Evolutionary conservation across 2,329 filamentous ascomycete species (phyloP).

Genomic region (Hypoxylon sp.): DNA sequence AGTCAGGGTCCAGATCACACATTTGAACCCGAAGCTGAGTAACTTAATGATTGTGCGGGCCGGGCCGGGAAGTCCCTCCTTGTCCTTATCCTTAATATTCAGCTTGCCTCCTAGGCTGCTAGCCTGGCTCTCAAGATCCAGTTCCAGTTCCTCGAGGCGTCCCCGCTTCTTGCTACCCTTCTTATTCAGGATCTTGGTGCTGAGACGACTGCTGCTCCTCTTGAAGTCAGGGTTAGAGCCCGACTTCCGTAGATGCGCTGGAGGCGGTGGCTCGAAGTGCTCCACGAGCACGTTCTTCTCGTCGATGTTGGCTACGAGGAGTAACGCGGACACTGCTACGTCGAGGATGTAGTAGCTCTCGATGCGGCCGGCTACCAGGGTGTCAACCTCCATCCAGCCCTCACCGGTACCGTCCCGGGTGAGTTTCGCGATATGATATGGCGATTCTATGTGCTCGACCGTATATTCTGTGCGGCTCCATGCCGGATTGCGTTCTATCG

Average conservation of each 20-base stretch:
- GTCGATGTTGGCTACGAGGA: conserved; percentile 71
- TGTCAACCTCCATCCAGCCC: conserved; percentile 73
- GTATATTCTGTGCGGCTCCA: conserved; percentile 74
- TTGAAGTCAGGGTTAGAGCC: conserved; percentile 39
- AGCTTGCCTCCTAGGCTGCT: conserved; percentile 61
- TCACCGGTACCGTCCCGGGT: conserved; percentile 71
- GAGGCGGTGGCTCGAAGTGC: conserved; percentile 71
- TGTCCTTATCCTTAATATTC: conserved; percentile 55
- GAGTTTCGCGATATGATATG: conserved; percentile 70
- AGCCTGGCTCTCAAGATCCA: conserved; percentile 74
- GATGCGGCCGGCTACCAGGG: conserved; percentile 69
- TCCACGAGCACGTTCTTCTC: conserved; percentile 65
- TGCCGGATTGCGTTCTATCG: conserved; percentile 68
- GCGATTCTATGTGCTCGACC: conserved; percentile 74
- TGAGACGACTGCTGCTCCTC: conserved; percentile 52
- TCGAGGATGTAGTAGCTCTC: conserved; percentile 73
- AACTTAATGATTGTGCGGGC: conserved; percentile 65
- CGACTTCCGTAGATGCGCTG: conserved; percentile 48
- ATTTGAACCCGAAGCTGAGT: conserved; percentile 67
- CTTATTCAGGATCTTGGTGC: conserved; percentile 48
- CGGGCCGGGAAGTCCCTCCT: conserved; percentile 65
- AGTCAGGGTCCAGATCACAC: conserved; percentile 70
- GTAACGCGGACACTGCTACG: conserved; percentile 70
- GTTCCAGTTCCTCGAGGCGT: conserved; percentile 69
- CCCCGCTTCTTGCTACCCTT: conserved; percentile 51